Evolutionary conservation across 2,329 filamentous ascomycete species (phyloP).

Genomic region (Aaosphaeria arxii): DNA sequence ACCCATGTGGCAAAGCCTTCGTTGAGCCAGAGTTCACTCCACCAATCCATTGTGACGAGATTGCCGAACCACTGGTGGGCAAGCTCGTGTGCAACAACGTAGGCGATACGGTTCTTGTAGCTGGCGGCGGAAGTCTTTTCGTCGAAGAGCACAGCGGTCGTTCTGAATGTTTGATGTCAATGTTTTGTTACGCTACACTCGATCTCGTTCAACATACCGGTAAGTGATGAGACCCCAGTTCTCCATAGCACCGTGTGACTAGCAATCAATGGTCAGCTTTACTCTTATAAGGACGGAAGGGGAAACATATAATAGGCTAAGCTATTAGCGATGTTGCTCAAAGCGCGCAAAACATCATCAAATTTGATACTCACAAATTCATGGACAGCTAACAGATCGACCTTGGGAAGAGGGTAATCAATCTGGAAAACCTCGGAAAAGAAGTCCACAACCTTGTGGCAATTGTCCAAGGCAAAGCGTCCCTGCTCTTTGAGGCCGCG

Average conservation of each 20-base stretch:
- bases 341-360: background rate
- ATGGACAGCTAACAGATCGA: slow-evolving; percentile 92
- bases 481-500: slow-evolving; percentile 92
- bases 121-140: slow-evolving; percentile 84
- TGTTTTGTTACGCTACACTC: background rate
- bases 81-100: slow-evolving; percentile 96
- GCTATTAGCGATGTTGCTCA: slow-evolving; percentile 16
- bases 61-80: slow-evolving; percentile 97
- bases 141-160: slow-evolving; percentile 94
- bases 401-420: slow-evolving; percentile 84
- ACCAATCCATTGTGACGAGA: slow-evolving; percentile 95
- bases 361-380: slow-evolving; percentile 68
- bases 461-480: slow-evolving; percentile 83
- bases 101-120: slow-evolving; percentile 91
- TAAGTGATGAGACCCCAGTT: slow-evolving; percentile 99
- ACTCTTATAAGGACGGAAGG: slow-evolving; percentile 2
- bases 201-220: slow-evolving; percentile 42
- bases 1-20: slow-evolving; percentile 99
- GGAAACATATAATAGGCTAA: slow-evolving; percentile 43
- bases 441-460: slow-evolving; percentile 90
- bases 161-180: slow-evolving; percentile 37
- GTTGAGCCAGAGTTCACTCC: slow-evolving; percentile 85
- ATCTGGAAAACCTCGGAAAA: slow-evolving; percentile 94
- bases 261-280: slow-evolving; percentile 41
- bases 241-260: slow-evolving; percentile 85